Evolutionary conservation across 1,284 basidiomycete genomes (phyloP).

Genomic region (Heterobasidion annosum): DNA sequence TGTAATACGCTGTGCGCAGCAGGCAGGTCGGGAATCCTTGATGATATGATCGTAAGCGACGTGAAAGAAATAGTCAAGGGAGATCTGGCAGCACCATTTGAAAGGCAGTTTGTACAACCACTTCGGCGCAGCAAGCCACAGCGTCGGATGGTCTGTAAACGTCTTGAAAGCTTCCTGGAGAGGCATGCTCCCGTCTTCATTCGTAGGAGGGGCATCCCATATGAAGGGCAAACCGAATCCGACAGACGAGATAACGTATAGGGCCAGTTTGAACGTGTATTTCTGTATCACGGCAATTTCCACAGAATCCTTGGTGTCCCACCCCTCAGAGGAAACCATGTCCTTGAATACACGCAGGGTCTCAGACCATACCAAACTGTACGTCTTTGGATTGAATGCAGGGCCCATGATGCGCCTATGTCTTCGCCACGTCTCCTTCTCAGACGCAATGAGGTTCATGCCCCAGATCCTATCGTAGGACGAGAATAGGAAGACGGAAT

Average conservation of each 20-base stretch:
- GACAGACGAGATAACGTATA: slow-evolving; percentile 1
- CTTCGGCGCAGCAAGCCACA: slow-evolving; percentile 22
- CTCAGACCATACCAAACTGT: slow-evolving; percentile 11
- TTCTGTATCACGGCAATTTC: background rate
- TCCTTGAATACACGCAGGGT: slow-evolving; percentile 9
- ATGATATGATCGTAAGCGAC: background rate
- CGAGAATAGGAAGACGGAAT: background rate
- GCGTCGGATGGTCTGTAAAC: slow-evolving; percentile 1
- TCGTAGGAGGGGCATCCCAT: slow-evolving; percentile 1
- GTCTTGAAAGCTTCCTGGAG: slow-evolving; percentile 2
- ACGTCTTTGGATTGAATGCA: slow-evolving; percentile 11
- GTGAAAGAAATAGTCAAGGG: too few relatives aligned
- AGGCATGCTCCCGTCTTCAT: background rate
- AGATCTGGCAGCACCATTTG: slow-evolving; percentile 19
- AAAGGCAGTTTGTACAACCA: slow-evolving; percentile 36
- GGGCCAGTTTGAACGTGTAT: slow-evolving; percentile 3
- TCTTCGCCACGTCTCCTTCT: slow-evolving; percentile 10
- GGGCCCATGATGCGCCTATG: slow-evolving; percentile 12
- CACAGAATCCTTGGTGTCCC: background rate
- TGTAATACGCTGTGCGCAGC: slow-evolving; percentile 20
- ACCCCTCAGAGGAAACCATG: slow-evolving; percentile 8
- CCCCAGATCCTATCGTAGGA: slow-evolving; percentile 8
- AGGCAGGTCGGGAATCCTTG: slow-evolving; percentile 16
- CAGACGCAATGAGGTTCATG: slow-evolving; percentile 8
- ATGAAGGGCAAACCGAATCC: background rate